A percentile compares a stretch with the other conserved stretches of the same genome.
Conservation (phyloP, 345 rosid species). For the Triadica sebifera region DNA sequence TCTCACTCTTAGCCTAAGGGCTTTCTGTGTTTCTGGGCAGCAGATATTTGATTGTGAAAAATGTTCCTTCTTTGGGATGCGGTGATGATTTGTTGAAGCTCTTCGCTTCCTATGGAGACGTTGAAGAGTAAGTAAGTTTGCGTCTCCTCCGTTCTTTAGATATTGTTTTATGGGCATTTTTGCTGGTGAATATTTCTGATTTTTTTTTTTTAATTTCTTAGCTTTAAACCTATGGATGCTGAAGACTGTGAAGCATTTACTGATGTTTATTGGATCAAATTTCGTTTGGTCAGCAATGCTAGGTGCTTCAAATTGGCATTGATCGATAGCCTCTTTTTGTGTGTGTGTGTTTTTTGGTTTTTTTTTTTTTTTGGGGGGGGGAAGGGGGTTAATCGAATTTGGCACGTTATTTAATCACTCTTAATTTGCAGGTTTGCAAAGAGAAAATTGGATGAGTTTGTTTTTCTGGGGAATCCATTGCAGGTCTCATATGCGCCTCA, state of each 20-base stretch:
- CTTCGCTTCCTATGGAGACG: conserved; percentile 67
- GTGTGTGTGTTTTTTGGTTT: too few species aligned
- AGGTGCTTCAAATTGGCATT: conserved; percentile 41
- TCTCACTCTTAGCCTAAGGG: background rate
- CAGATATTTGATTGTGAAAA: conserved; percentile 80
- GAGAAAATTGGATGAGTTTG: conserved; percentile 78
- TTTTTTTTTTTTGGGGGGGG: too few species aligned
- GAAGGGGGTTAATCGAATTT: too few species aligned
- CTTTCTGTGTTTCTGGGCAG: background rate
- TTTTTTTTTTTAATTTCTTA: conserved; percentile 10
- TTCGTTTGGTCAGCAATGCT: conserved; percentile 59
- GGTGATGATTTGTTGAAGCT: conserved; percentile 76
- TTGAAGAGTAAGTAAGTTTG: conserved; percentile 64
- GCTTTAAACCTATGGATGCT: conserved; percentile 90
- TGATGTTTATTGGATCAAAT: conserved; percentile 84
- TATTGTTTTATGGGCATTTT: background rate
- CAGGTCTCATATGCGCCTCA: conserved; percentile 78
- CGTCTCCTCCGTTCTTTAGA: background rate
- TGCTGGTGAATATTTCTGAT: background rate
- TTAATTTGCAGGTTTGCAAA: conserved; percentile 63
- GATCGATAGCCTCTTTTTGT: background rate
- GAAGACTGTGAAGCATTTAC: conserved; percentile 79
- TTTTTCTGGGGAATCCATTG: conserved; percentile 66
- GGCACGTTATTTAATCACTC: background rate
- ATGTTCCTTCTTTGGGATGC: conserved; percentile 86